Base-by-base conservation (phyloP, 768 basidiomycete genomes). In the Mycena olivaceomarginata region DNA sequence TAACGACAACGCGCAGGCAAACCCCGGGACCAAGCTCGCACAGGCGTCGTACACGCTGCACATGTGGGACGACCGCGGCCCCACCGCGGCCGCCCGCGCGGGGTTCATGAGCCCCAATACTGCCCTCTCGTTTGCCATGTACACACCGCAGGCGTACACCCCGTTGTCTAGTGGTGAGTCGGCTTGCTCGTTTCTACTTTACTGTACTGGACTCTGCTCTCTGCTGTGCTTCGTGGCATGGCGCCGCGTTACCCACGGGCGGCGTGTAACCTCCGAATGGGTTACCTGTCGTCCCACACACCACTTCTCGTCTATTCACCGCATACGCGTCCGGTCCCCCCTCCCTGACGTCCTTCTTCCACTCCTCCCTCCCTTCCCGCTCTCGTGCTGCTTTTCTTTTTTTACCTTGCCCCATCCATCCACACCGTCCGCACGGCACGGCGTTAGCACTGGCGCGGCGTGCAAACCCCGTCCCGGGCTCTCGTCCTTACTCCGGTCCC, bases 51-150 rank as follows among this genome's bases (percentile, higher is more conserved):
- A 97, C 83, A 95, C 94, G 22, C 86, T 98, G 51, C 90, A 91
- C 69, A 94, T 99, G 40, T 95, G 91, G 88, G 97, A 96, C 81
- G 94, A 97, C 71, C 87, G 95, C 79, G 97, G 97, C 0, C 89
- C 92, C 8, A 89, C 87, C 9, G 92, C 93, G 0, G 86, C 87
- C 18, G 88, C 92, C 56, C 83, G 86, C 39, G 90, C 92, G 0
- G 97, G 97, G 4, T 89, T 90, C 80, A 87, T 98, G 78, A 87
- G 88, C 79, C 92, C 94, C 59, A 95, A 96, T 81, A 90, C 90
- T 53, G 92, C 89, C 0, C 86, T 96, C 63, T 88, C 91, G 81
- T 98, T 98, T 87, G 96, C 96, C 57, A 85, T 98, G 81, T 98
- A 98, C 82, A 92, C 93, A 0, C 96, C 97, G 0, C 91, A 91